phyloP scores from a whole-genome alignment of 805 yeast species.

The Clavispora santaluciae region DNA sequence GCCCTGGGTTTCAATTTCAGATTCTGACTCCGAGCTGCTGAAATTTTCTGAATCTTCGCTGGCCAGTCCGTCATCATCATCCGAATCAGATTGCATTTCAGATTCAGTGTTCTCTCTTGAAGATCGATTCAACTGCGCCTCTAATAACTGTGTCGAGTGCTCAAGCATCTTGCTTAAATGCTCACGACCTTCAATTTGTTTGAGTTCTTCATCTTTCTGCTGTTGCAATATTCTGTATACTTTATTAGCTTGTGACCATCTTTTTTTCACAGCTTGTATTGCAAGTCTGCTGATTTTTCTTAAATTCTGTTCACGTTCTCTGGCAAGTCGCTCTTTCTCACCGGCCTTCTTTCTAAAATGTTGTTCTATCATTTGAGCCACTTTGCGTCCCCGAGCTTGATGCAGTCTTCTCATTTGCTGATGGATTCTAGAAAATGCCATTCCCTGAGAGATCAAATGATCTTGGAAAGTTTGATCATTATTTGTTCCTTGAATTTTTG shows the following conservation, averaged over 20 bases:
- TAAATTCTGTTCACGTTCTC: slow-evolving; percentile 69
- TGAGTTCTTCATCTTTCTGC: slow-evolving; percentile 72
- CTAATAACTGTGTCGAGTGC: slow-evolving; percentile 84
- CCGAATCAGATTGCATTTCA: slow-evolving; percentile 14
- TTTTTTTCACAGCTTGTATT: slow-evolving; percentile 76
- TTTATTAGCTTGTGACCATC: slow-evolving; percentile 88
- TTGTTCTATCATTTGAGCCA: slow-evolving; percentile 77
- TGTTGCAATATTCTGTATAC: slow-evolving; percentile 70
- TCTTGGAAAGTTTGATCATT: slow-evolving; percentile 57
- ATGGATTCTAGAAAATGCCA: slow-evolving; percentile 63
- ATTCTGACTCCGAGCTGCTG: slow-evolving; percentile 19
- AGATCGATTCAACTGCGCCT: slow-evolving; percentile 62
- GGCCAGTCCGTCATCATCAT: slow-evolving; percentile 11
- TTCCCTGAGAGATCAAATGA: slow-evolving; percentile 71
- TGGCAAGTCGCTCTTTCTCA: slow-evolving; percentile 76
- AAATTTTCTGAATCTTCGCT: slow-evolving; percentile 22
- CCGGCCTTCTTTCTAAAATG: slow-evolving; percentile 85
- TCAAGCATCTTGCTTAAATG: slow-evolving; percentile 84
- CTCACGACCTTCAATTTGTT: slow-evolving; percentile 76
- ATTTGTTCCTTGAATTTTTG: slow-evolving; percentile 40
- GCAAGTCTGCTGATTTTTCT: slow-evolving; percentile 73
- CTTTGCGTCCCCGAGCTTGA: slow-evolving; percentile 61
- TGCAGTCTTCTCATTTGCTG: slow-evolving; percentile 61
- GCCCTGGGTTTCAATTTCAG: slow-evolving; percentile 12
- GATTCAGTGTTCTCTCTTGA: slow-evolving; percentile 25